These are phyloP conservation scores for Clausena lansium DNA, from an alignment of 345 rosid species.

Conservation along the genomic window DNA sequence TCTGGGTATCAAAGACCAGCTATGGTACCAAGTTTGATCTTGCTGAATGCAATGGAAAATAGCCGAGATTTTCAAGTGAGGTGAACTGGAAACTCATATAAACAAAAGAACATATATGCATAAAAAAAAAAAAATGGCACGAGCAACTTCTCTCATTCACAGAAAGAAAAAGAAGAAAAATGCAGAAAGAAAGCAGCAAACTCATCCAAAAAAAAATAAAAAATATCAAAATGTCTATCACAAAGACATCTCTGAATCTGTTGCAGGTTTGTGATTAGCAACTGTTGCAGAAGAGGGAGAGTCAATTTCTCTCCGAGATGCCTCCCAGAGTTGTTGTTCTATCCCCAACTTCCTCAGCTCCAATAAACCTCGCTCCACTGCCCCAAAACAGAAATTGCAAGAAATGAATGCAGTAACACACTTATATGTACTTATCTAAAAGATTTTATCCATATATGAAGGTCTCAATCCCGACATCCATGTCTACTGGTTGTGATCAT, in stretches of 20 bases:
- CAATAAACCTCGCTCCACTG: constrained; percentile 77
- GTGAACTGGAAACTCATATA: constrained; percentile 8
- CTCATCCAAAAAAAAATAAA: too few relatives aligned
- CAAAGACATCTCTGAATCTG: constrained; percentile 25
- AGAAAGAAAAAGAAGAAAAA: background rate
- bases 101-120: background rate
- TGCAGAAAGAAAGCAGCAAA: background rate
- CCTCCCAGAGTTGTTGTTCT: constrained; percentile 91
- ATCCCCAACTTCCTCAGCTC: constrained; percentile 86
- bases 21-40: background rate
- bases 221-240: background rate
- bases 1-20: background rate
- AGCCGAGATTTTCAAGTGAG: background rate
- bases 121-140: constrained; percentile 15
- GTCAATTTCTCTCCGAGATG: constrained; percentile 65
- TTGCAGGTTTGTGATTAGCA: constrained; percentile 26
- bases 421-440: background rate
- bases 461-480: background rate
- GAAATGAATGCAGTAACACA: background rate
- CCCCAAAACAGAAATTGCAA: constrained; percentile 3
- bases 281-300: constrained; percentile 24
- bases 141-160: constrained; percentile 5
- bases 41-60: constrained; percentile 7
- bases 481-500: background rate
- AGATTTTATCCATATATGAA: background rate